These are phyloP conservation scores for Aegilops speltoides DNA, from an alignment of 176 grass and related monocot genomes.

Conservation along the genomic window DNA sequence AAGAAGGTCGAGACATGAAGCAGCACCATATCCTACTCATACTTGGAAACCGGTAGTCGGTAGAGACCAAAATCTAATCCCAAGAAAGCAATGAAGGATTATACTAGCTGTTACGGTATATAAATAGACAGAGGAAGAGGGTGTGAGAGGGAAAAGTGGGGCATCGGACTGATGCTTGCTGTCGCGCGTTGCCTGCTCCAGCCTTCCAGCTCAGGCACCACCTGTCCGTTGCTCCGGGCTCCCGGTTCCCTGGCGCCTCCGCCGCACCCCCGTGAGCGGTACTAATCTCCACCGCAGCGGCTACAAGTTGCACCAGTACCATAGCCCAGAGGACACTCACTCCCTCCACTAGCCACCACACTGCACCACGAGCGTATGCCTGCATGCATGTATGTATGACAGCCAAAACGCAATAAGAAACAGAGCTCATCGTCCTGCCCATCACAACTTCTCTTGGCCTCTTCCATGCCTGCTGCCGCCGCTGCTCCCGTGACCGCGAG, in stretches of 20 bases:
- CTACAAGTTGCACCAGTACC: not conserved
- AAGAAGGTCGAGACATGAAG: not conserved
- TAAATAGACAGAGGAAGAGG: no score
- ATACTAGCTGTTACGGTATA: not conserved
- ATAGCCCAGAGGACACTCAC: not conserved
- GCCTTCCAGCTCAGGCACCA: conserved; percentile 41
- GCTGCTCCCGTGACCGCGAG: not conserved
- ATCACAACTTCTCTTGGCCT: not conserved
- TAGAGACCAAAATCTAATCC: conserved; percentile 2
- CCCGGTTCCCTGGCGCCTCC: not conserved
- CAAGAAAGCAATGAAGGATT: conserved; percentile 32
- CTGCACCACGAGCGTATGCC: not conserved
- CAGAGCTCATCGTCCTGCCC: not conserved
- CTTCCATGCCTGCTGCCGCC: not conserved
- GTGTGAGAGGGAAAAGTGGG: not conserved
- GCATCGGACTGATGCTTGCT: not conserved
- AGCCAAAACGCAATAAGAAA: not conserved
- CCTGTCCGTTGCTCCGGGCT: conserved; percentile 36
- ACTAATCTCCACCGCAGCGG: not conserved
- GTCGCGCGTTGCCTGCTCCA: conserved; percentile 36
- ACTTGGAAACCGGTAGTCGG: not conserved
- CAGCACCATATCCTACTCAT: not conserved
- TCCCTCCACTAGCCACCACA: not conserved
- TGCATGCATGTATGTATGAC: not conserved
- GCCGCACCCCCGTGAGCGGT: conserved; percentile 32